phyloP scores from a whole-genome alignment of 306 rosid genomes.

The Rosa lucieae region DNA sequence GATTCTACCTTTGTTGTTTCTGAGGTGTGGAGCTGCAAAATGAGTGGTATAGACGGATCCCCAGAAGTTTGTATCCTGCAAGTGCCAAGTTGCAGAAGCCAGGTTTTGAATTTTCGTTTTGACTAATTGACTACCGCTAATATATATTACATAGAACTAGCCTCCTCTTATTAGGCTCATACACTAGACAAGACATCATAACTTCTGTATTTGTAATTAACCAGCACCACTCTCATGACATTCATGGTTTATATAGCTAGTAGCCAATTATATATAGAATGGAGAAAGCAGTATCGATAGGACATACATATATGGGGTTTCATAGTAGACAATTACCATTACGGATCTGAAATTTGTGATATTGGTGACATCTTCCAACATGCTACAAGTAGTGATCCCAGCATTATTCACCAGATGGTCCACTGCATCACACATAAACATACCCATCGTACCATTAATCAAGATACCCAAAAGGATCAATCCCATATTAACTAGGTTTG shows the following conservation, averaged over 20 bases:
- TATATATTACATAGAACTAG: not conserved
- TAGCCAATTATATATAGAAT: not conserved
- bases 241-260: not conserved
- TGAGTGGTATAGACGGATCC: constrained; percentile 56
- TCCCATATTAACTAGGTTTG: not conserved
- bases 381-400: constrained; percentile 31
- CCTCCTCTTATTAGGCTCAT: not conserved
- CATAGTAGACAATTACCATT: constrained; percentile 45
- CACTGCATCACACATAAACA: constrained; percentile 42
- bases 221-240: not conserved
- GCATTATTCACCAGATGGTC: constrained; percentile 82
- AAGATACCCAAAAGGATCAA: not conserved
- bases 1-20: constrained; percentile 55
- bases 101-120: not conserved
- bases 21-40: constrained; percentile 57
- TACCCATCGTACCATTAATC: not conserved
- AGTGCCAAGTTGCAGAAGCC: not conserved
- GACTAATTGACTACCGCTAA: not conserved
- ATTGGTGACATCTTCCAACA: constrained; percentile 56
- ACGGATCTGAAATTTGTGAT: constrained; percentile 44
- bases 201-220: not conserved
- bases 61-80: constrained; percentile 82
- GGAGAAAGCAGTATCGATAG: not conserved
- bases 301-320: not conserved
- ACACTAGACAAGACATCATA: not conserved